phyloP scores from a whole-genome alignment of 805 yeast genomes.

The Dipodascopsis tothii region DNA sequence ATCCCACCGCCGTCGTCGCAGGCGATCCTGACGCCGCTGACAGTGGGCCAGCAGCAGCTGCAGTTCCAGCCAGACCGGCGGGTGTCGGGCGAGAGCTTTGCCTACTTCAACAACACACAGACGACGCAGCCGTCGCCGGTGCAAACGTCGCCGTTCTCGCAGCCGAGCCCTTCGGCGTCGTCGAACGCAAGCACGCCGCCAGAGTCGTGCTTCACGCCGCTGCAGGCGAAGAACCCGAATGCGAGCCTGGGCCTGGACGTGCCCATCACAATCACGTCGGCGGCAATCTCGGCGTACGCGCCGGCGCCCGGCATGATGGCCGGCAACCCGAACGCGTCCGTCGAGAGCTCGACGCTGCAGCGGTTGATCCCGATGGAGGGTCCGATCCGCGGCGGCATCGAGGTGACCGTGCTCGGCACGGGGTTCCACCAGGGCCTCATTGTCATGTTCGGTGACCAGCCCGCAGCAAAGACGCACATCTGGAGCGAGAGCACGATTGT shows the following conservation, averaged over 20 bases:
- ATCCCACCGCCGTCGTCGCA: too few relatives aligned
- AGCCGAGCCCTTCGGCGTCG: neutral
- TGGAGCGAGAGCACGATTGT: constrained; percentile 95
- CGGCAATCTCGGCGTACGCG: too few relatives aligned
- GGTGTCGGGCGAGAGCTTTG: too few relatives aligned
- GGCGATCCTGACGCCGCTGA: too few relatives aligned
- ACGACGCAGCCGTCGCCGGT: neutral
- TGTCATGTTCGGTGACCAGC: constrained; percentile 70
- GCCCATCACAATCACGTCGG: too few relatives aligned
- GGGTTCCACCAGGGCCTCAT: constrained; percentile 75
- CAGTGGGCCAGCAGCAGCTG: too few relatives aligned
- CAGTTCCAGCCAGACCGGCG: too few relatives aligned
- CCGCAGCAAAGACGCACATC: constrained; percentile 66
- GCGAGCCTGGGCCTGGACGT: too few relatives aligned
- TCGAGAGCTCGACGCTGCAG: constrained; percentile 41
- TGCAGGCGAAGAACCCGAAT: too few relatives aligned
- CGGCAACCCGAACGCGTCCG: too few relatives aligned
- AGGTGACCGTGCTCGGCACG: constrained; percentile 80
- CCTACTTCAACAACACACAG: too few relatives aligned
- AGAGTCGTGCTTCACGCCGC: neutral
- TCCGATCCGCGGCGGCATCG: constrained; percentile 92
- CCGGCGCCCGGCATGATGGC: too few relatives aligned
- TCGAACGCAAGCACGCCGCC: neutral
- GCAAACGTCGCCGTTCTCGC: neutral
- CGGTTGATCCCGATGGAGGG: constrained; percentile 94